Base-by-base conservation (phyloP, 768 basidiomycete genomes). In the Trametes villosa region DNA sequence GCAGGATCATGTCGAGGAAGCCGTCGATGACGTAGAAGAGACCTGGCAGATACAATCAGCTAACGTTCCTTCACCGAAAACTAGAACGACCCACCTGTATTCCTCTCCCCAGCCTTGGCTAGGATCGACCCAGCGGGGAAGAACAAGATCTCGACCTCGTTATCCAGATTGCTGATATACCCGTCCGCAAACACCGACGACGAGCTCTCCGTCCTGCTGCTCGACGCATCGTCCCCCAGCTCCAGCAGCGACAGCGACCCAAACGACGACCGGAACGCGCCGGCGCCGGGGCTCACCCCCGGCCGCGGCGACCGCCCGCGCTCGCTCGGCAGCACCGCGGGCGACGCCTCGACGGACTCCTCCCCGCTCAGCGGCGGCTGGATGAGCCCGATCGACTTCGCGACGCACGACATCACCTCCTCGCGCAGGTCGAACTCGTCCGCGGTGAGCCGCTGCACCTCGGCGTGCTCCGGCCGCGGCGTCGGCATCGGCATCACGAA, bases 361-460 rank as follows among this genome's bases (percentile, higher is more conserved):
- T 77, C 79, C 41, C 83, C 86, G 56, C 87, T 90, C 20, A 91
- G 74, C 3, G 94, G 87, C 4, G 95, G 92, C 64, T 97, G 96
- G 24, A 93, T 77, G 13, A 99, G 81, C 4, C 97, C 97, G 59
- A 99, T 98, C 2, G 94, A 96, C 72, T 96, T 96, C 1, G 96
- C 95, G 61, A 99, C 96, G 72, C 94, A 96, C 0, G 91, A 90
- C 94, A 98, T 95, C 31, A 99, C 96, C 66, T 93, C 95, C 66
- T 95, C 93, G 34, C 93, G 85, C n/a, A 98, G 83, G 72, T 98
- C 94, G 66, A 98, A 96, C 22, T 96, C 93, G 26, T 88, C 89
- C 9, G 76, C 77, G 31, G 80, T 73, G 53, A 79, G 72, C 70
- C 41, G 65, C 62, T 29, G 64, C 66, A 46, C 69, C 17, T 36